A percentile compares a stretch with the other conserved stretches of the same genome.
phyloP scores from a whole-genome alignment of 2,329 filamentous ascomycete species.

The Thelonectria rubi region DNA sequence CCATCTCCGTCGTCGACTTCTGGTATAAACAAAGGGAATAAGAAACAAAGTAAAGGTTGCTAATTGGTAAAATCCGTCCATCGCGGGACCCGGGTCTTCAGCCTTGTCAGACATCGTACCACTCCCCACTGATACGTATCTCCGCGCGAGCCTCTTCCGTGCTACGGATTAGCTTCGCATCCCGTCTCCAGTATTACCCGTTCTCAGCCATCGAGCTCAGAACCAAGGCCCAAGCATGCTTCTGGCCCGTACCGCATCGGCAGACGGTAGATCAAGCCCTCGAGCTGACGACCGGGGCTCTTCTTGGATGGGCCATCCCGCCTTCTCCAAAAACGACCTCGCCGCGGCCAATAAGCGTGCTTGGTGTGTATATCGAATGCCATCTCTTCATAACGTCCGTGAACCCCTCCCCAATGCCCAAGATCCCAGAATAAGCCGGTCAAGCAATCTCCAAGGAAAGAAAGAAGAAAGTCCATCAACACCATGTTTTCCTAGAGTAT shows the following conservation, averaged over 20 bases:
- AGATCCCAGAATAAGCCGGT: slow-evolving; percentile 39
- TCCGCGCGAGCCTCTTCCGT: slow-evolving; percentile 35
- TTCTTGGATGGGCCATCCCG: slow-evolving; percentile 8
- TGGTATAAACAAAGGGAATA: slow-evolving; percentile 43
- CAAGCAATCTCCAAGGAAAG: slow-evolving; percentile 40
- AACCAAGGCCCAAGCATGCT: slow-evolving; percentile 26
- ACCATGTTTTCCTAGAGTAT: slow-evolving; percentile 37
- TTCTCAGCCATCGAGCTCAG: slow-evolving; percentile 23
- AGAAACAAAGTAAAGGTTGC: slow-evolving; percentile 27
- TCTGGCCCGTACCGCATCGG: background rate
- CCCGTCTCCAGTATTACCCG: slow-evolving; percentile 44
- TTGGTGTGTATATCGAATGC: slow-evolving; percentile 35
- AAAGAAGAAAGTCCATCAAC: slow-evolving; percentile 43
- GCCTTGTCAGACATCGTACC: slow-evolving; percentile 43
- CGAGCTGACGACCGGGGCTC: background rate
- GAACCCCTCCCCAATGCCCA: slow-evolving; percentile 36
- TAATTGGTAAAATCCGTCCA: slow-evolving; percentile 26
- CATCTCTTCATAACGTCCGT: slow-evolving; percentile 45
- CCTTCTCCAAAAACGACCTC: slow-evolving; percentile 11
- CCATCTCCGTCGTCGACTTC: slow-evolving; percentile 22
- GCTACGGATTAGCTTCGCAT: slow-evolving; percentile 40
- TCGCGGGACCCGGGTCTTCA: slow-evolving; percentile 36
- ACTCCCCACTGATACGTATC: slow-evolving; percentile 41
- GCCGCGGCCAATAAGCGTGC: slow-evolving; percentile 18
- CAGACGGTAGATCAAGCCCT: background rate